Percentiles rank a stretch among this genome's conserved stretches.
phyloP scores from a whole-genome alignment of 2,329 filamentous ascomycete species.

The Cordyceps cateniannulata region DNA sequence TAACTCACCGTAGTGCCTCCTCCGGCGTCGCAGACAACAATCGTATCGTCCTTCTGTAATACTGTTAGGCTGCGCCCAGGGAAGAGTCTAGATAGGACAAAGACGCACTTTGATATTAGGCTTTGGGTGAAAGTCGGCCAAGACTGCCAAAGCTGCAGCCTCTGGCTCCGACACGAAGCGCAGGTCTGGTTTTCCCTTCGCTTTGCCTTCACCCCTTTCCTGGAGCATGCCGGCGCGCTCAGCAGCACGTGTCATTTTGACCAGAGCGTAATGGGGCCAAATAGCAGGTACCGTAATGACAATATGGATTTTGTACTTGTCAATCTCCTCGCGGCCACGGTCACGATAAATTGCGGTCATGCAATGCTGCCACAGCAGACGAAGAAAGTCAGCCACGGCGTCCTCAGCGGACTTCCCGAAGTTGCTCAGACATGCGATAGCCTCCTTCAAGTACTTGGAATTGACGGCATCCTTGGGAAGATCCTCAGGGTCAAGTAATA shows the following conservation, averaged over 20 bases:
- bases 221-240: slow-evolving; percentile 29
- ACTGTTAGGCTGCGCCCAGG: no score
- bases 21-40: slow-evolving; percentile 31
- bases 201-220: no score
- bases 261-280: slow-evolving; percentile 34
- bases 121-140: not conserved
- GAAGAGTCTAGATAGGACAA: no score
- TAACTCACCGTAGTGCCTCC: slow-evolving; percentile 29
- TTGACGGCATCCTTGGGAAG: slow-evolving; percentile 18
- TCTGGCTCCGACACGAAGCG: slow-evolving; percentile 37
- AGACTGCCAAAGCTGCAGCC: slow-evolving; percentile 34
- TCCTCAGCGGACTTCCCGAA: slow-evolving; percentile 17
- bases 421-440: slow-evolving; percentile 14
- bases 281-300: slow-evolving; percentile 40
- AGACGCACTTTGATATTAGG: not conserved
- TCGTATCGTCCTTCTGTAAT: slow-evolving; percentile 16
- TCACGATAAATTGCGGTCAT: slow-evolving; percentile 21
- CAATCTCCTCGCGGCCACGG: slow-evolving; percentile 18
- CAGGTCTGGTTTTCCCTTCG: slow-evolving; percentile 13
- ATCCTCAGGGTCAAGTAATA: slow-evolving; percentile 28
- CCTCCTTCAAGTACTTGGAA: slow-evolving; percentile 18
- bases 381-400: slow-evolving; percentile 27
- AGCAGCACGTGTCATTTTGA: slow-evolving; percentile 30
- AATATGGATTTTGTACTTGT: slow-evolving; percentile 25
- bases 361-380: slow-evolving; percentile 27